These are phyloP conservation scores for Lagenaria siceraria DNA, from an alignment of 306 rosid species.

Conservation along the genomic window DNA sequence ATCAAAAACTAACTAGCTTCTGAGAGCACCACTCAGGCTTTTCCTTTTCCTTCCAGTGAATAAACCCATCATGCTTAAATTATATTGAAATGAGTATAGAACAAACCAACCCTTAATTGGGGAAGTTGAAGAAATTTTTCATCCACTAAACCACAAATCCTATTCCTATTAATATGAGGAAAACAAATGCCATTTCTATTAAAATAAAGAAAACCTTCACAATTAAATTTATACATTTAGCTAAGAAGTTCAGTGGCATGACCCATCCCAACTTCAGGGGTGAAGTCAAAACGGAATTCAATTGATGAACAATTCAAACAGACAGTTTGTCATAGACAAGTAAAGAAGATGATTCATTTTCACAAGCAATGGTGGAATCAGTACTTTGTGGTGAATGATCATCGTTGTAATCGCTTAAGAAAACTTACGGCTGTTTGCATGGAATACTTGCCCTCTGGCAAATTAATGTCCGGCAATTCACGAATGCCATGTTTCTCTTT, in stretches of 20 bases:
- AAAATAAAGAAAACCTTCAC: neutral
- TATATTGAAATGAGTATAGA: neutral
- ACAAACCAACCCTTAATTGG: neutral
- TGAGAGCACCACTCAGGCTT: neutral
- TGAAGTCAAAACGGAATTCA: neutral
- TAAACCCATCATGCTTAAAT: neutral
- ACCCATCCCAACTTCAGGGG: neutral
- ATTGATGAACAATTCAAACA: neutral
- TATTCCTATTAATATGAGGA: neutral
- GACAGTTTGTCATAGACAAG: neutral
- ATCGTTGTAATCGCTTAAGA: constrained; percentile 8
- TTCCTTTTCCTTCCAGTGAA: neutral
- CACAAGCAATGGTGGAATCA: neutral
- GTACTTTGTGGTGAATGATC: constrained; percentile 1
- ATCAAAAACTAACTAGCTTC: neutral
- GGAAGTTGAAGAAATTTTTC: neutral
- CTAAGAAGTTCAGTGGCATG: neutral
- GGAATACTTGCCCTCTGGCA: constrained; percentile 37
- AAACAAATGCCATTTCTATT: neutral
- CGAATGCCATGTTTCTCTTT: constrained; percentile 57
- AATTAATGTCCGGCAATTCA: constrained; percentile 56
- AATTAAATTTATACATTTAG: neutral
- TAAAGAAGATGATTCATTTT: neutral
- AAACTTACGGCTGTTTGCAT: constrained; percentile 47
- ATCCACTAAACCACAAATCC: neutral